Conservation (phyloP, 257 asterid genomes). For the Salvia splendens region DNA sequence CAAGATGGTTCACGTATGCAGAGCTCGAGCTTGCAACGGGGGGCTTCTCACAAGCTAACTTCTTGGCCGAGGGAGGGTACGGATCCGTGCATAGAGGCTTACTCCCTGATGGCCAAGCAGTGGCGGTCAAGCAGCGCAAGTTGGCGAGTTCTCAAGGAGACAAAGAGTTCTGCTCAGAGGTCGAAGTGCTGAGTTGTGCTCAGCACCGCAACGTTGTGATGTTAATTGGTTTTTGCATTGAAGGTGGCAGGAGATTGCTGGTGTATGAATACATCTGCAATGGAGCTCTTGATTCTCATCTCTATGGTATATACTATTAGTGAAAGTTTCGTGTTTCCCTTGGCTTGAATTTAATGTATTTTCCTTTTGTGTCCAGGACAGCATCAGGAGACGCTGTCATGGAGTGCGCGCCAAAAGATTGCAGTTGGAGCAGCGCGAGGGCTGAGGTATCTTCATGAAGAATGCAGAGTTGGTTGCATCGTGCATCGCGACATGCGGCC, state of each 20-base stretch:
- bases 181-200: slow-evolving; percentile 92
- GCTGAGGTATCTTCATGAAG: slow-evolving; percentile 91
- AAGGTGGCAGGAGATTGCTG: slow-evolving; percentile 76
- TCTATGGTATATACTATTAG: slow-evolving; percentile 61
- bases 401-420: slow-evolving; percentile 85
- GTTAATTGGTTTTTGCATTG: slow-evolving; percentile 89
- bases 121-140: slow-evolving; percentile 95
- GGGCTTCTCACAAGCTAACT: slow-evolving; percentile 76
- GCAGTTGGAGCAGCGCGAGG: slow-evolving; percentile 98
- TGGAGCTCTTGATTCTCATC: slow-evolving; percentile 90
- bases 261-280: slow-evolving; percentile 95
- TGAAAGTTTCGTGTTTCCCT: neutral
- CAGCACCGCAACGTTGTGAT: slow-evolving; percentile 96
- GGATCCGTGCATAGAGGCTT: slow-evolving; percentile 91
- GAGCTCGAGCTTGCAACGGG: slow-evolving; percentile 91
- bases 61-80: slow-evolving; percentile 89
- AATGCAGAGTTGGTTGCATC: slow-evolving; percentile 96
- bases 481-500: slow-evolving; percentile 98
- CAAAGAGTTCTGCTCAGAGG: slow-evolving; percentile 95
- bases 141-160: slow-evolving; percentile 96
- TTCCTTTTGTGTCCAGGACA: slow-evolving; percentile 45
- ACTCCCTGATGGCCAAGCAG: slow-evolving; percentile 79
- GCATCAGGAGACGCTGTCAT: slow-evolving; percentile 55
- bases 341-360: neutral
- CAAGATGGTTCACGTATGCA: slow-evolving; percentile 78